Evolutionary conservation across 1,139 yeast genomes (phyloP).

Genomic region (Debaryomyces fabryi): DNA sequence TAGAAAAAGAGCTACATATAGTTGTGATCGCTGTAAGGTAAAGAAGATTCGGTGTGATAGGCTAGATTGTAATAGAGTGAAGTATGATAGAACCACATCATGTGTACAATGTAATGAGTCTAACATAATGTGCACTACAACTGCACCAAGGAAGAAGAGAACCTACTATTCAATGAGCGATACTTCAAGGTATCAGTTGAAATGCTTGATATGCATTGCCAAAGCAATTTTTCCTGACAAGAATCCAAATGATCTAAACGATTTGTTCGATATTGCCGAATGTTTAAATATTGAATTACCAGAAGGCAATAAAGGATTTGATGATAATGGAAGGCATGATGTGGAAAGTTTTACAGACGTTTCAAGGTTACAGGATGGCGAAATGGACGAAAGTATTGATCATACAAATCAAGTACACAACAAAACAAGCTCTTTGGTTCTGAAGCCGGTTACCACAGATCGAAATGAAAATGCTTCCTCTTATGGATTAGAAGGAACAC

Average conservation of each 20-base stretch:
- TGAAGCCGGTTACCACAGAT: too few relatives aligned
- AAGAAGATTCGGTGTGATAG: conserved; percentile 29
- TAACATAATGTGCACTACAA: conserved; percentile 37
- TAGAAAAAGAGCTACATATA: conserved; percentile 30
- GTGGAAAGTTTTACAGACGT: too few relatives aligned
- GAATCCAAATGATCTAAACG: conserved; percentile 38
- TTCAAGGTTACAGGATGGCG: too few relatives aligned
- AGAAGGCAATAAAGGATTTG: too few relatives aligned
- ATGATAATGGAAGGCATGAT: too few relatives aligned
- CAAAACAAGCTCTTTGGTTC: too few relatives aligned
- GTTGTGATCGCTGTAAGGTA: conserved; percentile 45
- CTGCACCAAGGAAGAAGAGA: conserved; percentile 40
- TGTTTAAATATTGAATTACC: conserved; percentile 20
- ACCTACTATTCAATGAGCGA: conserved; percentile 37
- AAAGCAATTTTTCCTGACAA: conserved; percentile 41
- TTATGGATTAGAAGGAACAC: conserved; percentile 3
- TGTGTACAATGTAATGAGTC: conserved; percentile 37
- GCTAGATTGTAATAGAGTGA: conserved; percentile 28
- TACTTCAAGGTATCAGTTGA: conserved; percentile 40
- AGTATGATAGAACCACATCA: conserved; percentile 17
- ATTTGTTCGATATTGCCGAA: conserved; percentile 33
- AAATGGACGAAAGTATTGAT: too few relatives aligned
- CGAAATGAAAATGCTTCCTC: conserved; percentile 32
- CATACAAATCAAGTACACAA: too few relatives aligned
- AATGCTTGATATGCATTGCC: conserved; percentile 34